Conservation (phyloP, 345 rosid genomes). For the Jatropha curcas region DNA sequence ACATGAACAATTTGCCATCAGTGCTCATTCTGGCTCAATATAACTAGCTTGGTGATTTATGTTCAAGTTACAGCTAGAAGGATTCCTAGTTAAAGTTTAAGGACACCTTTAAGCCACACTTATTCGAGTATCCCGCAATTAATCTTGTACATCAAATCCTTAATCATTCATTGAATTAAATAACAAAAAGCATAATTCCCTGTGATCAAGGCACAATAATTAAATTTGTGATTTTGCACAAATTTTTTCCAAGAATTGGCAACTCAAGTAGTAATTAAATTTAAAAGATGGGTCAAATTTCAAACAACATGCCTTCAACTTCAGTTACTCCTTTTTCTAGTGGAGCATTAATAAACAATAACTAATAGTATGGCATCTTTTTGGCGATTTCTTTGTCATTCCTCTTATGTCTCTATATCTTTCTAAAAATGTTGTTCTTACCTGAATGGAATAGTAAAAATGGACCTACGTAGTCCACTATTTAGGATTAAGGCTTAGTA, state of each 20-base stretch:
- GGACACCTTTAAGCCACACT: not conserved
- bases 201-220: too few species aligned
- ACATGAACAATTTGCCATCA: too few species aligned
- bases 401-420: not conserved
- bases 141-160: not conserved
- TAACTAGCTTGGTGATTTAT: not conserved
- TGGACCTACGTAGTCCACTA: too few species aligned
- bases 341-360: not conserved
- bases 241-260: not conserved
- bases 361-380: not conserved
- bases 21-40: not conserved
- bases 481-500: too few species aligned
- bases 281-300: not conserved
- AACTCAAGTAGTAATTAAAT: not conserved
- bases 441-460: too few species aligned
- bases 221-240: too few species aligned
- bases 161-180: not conserved
- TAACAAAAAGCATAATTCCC: not conserved
- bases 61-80: not conserved
- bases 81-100: not conserved
- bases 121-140: not conserved
- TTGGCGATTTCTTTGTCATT: not conserved
- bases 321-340: not conserved
- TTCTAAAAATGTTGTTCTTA: too few species aligned
- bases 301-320: not conserved